phyloP scores from a whole-genome alignment of 495 filamentous ascomycete species.

The Penicillium tannophilum region DNA sequence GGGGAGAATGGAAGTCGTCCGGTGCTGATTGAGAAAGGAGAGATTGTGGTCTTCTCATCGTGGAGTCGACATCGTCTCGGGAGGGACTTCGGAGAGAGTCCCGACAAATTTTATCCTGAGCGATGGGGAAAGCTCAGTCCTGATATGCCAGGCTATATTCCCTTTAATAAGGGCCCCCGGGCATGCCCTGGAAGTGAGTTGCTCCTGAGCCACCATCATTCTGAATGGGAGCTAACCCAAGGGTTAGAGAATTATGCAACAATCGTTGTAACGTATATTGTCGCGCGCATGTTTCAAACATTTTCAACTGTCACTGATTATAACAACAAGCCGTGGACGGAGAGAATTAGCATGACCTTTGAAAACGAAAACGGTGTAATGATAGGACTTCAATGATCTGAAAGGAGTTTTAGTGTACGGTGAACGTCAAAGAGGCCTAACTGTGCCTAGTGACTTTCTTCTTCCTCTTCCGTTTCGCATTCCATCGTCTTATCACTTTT shows the following conservation, averaged over 20 bases:
- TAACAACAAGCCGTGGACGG: slow-evolving; percentile 16
- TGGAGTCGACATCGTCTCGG: slow-evolving; percentile 22
- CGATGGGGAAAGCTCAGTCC: slow-evolving; percentile 19
- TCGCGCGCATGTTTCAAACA: slow-evolving; percentile 21
- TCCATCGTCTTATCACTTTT: too few relatives aligned
- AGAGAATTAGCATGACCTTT: slow-evolving; percentile 22
- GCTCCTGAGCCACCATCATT: not conserved
- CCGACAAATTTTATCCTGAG: slow-evolving; percentile 21
- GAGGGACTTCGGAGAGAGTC: slow-evolving; percentile 12
- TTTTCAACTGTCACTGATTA: slow-evolving; percentile 17
- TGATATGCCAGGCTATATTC: slow-evolving; percentile 21
- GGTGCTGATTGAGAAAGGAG: slow-evolving; percentile 11
- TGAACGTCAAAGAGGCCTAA: too few relatives aligned
- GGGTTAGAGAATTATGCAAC: slow-evolving; percentile 14
- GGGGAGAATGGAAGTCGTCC: not conserved
- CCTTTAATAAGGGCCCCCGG: slow-evolving; percentile 24
- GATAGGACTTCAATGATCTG: not conserved
- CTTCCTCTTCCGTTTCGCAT: too few relatives aligned
- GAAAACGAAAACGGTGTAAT: slow-evolving; percentile 26
- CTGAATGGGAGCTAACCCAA: too few relatives aligned
- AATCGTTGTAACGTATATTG: slow-evolving; percentile 20
- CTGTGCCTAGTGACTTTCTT: too few relatives aligned
- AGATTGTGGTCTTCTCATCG: slow-evolving; percentile 19
- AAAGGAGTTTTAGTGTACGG: too few relatives aligned
- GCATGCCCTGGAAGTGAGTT: slow-evolving; percentile 25